Evolutionary conservation across 2,329 filamentous ascomycete genomes (phyloP).

Genomic region (Westerdykella sp.): DNA sequence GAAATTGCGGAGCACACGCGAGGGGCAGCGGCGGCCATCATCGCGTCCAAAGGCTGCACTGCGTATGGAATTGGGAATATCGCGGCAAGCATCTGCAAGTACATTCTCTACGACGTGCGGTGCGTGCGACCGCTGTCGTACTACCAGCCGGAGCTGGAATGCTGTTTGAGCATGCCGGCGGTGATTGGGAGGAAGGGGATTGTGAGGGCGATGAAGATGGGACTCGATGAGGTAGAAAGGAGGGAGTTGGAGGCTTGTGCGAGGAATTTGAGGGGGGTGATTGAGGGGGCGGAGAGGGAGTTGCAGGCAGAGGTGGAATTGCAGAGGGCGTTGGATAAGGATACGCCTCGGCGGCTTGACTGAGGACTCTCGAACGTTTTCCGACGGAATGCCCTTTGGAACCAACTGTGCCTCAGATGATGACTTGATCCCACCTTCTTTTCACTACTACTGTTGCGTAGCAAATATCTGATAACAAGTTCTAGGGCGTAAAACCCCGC

Average conservation of each 20-base stretch:
- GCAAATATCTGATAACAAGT: no score
- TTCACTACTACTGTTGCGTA: no score
- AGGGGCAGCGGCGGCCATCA: constrained; percentile 44
- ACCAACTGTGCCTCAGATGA: no score
- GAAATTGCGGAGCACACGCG: constrained; percentile 43
- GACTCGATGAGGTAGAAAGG: constrained; percentile 31
- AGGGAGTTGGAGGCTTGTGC: constrained; percentile 32
- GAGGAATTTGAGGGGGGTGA: constrained; percentile 30
- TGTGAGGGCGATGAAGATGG: constrained; percentile 34
- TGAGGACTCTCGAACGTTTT: no score
- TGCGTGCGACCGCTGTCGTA: constrained; percentile 47
- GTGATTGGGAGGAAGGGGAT: constrained; percentile 46
- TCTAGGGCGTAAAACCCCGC: no score
- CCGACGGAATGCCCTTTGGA: no score
- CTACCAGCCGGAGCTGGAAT: constrained; percentile 43
- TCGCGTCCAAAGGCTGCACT: constrained; percentile 47
- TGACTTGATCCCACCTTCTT: no score
- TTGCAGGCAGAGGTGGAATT: constrained; percentile 22
- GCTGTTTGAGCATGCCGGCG: constrained; percentile 47
- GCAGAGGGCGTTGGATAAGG: constrained; percentile 19
- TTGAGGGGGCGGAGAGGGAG: constrained; percentile 36
- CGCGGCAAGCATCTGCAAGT: constrained; percentile 45
- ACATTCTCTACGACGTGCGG: constrained; percentile 45
- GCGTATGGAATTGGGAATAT: constrained; percentile 48
- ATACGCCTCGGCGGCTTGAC: background rate